Conservation (phyloP, 148 eudicot species). For the Spergularia bocconei region DNA sequence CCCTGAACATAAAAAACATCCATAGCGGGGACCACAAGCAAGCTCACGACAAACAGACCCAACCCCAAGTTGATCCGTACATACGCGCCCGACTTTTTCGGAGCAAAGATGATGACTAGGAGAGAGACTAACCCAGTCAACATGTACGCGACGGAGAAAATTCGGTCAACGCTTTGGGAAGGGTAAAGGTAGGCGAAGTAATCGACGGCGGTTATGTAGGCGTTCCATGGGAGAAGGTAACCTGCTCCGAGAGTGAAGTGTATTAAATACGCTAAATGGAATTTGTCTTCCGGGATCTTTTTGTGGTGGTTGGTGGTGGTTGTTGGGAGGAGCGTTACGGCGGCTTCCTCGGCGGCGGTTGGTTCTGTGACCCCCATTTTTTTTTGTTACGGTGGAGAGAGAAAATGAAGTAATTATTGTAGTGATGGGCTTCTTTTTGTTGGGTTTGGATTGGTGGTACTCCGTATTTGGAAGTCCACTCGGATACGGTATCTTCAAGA, state of each 20-base stretch:
- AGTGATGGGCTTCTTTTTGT: not conserved
- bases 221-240: constrained; percentile 68
- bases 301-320: constrained; percentile 11
- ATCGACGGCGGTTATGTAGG: constrained; percentile 78
- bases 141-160: constrained; percentile 65
- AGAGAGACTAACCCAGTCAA: constrained; percentile 41
- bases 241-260: constrained; percentile 74
- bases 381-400: not conserved
- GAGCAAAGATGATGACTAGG: constrained; percentile 36
- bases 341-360: constrained; percentile 25
- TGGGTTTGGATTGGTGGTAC: not conserved
- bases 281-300: constrained; percentile 50
- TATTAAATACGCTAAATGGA: constrained; percentile 62
- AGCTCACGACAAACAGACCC: constrained; percentile 46
- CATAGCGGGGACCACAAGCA: constrained; percentile 59
- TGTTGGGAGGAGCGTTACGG: constrained; percentile 27
- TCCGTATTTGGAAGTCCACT: too few species aligned
- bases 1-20: constrained; percentile 60
- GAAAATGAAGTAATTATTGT: not conserved
- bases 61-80: constrained; percentile 66
- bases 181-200: constrained; percentile 84
- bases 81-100: constrained; percentile 14
- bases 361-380: constrained; percentile 33
- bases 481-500: not conserved
- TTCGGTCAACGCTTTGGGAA: constrained; percentile 54